phyloP scores from a whole-genome alignment of 1,139 yeast genomes.

The Saccharomyces hybrid region DNA sequence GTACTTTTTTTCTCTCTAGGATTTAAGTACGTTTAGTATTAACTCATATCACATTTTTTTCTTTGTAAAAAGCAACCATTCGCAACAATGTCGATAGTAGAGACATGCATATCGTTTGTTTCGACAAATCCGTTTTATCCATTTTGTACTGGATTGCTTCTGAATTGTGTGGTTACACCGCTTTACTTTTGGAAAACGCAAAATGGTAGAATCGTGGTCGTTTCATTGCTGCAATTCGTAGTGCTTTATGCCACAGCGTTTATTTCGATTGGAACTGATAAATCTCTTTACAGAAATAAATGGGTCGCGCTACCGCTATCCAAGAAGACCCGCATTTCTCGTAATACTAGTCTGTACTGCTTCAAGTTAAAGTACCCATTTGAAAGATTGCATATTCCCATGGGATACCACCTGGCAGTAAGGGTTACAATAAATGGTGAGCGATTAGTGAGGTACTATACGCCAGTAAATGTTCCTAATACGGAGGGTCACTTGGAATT shows the following conservation, averaged over 20 bases:
- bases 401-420: conserved; percentile 64
- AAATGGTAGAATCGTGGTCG: not conserved
- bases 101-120: not conserved
- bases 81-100: not conserved
- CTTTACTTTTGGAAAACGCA: not conserved
- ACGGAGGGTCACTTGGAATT: conserved; percentile 70
- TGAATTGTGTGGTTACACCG: not conserved
- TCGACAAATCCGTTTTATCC: not conserved
- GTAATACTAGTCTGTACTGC: conserved; percentile 63
- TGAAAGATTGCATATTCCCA: conserved; percentile 57
- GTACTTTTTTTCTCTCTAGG: not conserved
- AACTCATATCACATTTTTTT: not conserved
- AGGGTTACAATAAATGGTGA: conserved; percentile 48
- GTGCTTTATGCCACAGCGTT: conserved; percentile 34
- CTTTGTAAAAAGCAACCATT: not conserved
- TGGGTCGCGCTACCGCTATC: conserved; percentile 62
- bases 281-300: conserved; percentile 41
- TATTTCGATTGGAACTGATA: conserved; percentile 40
- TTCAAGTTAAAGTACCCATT: conserved; percentile 54
- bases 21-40: not conserved
- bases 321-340: conserved; percentile 63
- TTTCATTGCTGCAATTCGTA: not conserved
- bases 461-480: conserved; percentile 63
- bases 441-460: conserved; percentile 58
- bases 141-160: not conserved